Conservation (phyloP, 2,329 filamentous ascomycete species). For the Cryphonectria nitschkei region DNA sequence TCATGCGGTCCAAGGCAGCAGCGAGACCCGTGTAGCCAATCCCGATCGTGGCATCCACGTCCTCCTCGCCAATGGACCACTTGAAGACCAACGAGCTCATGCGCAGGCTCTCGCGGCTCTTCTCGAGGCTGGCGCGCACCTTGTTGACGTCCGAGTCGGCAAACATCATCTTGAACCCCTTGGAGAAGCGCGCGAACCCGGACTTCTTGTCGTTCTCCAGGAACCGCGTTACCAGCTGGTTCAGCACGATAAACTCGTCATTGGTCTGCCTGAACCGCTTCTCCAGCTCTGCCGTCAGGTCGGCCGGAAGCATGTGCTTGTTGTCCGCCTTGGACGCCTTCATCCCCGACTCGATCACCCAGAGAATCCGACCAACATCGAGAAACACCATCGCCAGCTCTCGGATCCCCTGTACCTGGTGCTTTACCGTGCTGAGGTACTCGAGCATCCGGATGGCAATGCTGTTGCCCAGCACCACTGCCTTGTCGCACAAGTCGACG, state of each 20-base stretch:
- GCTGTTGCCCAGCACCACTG: slow-evolving; percentile 63
- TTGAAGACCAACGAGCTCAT: slow-evolving; percentile 68
- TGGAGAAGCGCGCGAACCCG: slow-evolving; percentile 61
- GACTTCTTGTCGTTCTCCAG: slow-evolving; percentile 66
- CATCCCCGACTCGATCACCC: slow-evolving; percentile 71
- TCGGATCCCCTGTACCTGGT: slow-evolving; percentile 59
- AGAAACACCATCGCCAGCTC: slow-evolving; percentile 68
- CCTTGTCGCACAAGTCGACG: slow-evolving; percentile 58
- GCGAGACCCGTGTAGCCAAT: slow-evolving; percentile 71
- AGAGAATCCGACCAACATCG: slow-evolving; percentile 67
- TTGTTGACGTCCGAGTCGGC: slow-evolving; percentile 64
- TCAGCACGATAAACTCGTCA: slow-evolving; percentile 64
- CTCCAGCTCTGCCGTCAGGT: slow-evolving; percentile 66
- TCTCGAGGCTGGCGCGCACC: slow-evolving; percentile 59
- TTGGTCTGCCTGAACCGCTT: slow-evolving; percentile 65
- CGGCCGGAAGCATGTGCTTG: slow-evolving; percentile 56
- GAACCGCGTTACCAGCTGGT: slow-evolving; percentile 64
- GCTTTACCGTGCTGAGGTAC: slow-evolving; percentile 61
- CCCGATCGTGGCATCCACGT: slow-evolving; percentile 62
- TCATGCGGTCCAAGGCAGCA: slow-evolving; percentile 62
- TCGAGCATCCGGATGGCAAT: slow-evolving; percentile 69
- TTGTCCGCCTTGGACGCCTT: slow-evolving; percentile 46
- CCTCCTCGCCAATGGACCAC: slow-evolving; percentile 64
- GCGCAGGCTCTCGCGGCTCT: slow-evolving; percentile 63
- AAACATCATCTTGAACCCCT: slow-evolving; percentile 67